Evolutionary conservation across 1,139 yeast genomes (phyloP).

Genomic region (Protomyces pachydermus): DNA sequence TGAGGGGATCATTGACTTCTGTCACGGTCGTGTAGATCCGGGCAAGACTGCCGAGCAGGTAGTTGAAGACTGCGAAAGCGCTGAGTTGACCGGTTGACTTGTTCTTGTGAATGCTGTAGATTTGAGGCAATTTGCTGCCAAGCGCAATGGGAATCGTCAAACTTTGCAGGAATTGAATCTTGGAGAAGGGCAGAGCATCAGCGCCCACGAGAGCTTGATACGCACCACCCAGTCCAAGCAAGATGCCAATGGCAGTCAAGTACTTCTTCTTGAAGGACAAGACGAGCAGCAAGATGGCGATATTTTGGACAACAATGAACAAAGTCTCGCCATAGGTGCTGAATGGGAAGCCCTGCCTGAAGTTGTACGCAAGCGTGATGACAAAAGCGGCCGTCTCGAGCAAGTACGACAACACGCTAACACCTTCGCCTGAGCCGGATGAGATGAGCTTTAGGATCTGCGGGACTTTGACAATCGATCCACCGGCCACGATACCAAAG

Average conservation of each 20-base stretch:
- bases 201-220: slow-evolving; percentile 27
- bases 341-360: slow-evolving; percentile 43
- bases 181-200: slow-evolving; percentile 33
- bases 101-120: slow-evolving; percentile 46
- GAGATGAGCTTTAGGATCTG: slow-evolving; percentile 40
- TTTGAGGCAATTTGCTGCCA: slow-evolving; percentile 55
- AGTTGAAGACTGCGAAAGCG: slow-evolving; percentile 52
- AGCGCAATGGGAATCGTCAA: slow-evolving; percentile 52
- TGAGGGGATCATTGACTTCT: slow-evolving; percentile 41
- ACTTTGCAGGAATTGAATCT: slow-evolving; percentile 44
- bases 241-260: slow-evolving; percentile 33
- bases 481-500: slow-evolving; percentile 40
- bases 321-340: slow-evolving; percentile 46
- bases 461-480: slow-evolving; percentile 43
- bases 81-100: slow-evolving; percentile 55
- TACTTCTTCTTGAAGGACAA: slow-evolving; percentile 34
- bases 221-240: slow-evolving; percentile 33
- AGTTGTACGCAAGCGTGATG: slow-evolving; percentile 44
- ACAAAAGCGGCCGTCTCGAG: slow-evolving; percentile 44
- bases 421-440: slow-evolving; percentile 40
- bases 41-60: slow-evolving; percentile 52
- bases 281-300: slow-evolving; percentile 40
- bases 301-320: slow-evolving; percentile 44
- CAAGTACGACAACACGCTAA: slow-evolving; percentile 40
- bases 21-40: slow-evolving; percentile 56